These are phyloP conservation scores for Solanum chaucha DNA, from an alignment of 257 asterid genomes.

Conservation along the genomic window DNA sequence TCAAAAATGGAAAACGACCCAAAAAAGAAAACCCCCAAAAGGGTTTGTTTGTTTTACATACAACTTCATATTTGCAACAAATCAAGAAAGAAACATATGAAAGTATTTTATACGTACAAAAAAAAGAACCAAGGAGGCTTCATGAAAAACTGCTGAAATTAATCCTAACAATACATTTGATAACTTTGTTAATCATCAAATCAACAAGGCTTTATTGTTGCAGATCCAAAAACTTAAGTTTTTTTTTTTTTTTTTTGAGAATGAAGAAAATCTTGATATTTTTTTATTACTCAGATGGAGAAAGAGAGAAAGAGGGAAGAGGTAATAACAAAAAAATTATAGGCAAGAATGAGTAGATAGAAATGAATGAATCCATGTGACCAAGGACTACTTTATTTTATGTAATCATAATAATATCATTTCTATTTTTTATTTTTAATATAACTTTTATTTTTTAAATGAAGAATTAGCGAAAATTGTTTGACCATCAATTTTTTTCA, in stretches of 20 bases:
- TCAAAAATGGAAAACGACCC: not conserved
- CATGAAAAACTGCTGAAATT: conserved; percentile 16
- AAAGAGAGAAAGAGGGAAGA: not conserved
- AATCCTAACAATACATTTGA: not conserved
- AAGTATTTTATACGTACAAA: conserved; percentile 8
- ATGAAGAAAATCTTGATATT: not conserved
- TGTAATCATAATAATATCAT: not conserved
- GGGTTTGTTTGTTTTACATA: not conserved
- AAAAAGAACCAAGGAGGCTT: conserved; percentile 42
- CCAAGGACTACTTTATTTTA: not conserved
- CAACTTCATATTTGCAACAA: not conserved
- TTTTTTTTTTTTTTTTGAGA: not conserved
- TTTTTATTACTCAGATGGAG: conserved; percentile 8
- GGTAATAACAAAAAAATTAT: not conserved
- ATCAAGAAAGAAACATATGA: not conserved
- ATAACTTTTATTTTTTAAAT: not conserved
- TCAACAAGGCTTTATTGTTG: not conserved
- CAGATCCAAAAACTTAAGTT: conserved; percentile 13
- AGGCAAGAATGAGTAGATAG: not conserved
- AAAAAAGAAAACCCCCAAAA: not conserved
- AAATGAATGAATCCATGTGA: conserved; percentile 5
- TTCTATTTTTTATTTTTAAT: not conserved
- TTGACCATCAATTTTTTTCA: not conserved
- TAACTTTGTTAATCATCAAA: not conserved
- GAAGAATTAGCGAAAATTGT: not conserved